These are phyloP conservation scores for Ustilago lituana DNA, from an alignment of 1,284 basidiomycete species.

Conservation along the genomic window DNA sequence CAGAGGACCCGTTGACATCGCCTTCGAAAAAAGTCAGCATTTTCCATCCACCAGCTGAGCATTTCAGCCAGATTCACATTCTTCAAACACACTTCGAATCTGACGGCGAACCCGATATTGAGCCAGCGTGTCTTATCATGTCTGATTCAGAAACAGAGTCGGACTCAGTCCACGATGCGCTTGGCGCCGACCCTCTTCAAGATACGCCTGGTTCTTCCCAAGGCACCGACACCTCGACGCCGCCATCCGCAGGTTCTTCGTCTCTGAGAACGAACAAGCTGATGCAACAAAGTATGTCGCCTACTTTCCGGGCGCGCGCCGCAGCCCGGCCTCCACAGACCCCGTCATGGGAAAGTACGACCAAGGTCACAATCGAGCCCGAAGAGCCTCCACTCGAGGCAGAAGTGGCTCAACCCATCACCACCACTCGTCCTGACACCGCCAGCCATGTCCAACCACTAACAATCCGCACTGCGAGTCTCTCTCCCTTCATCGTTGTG, in stretches of 20 bases:
- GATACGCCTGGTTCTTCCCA: slow-evolving; percentile 16
- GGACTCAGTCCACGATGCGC: slow-evolving; percentile 9
- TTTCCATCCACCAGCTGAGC: too few species aligned
- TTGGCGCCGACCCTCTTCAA: not conserved
- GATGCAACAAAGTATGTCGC: too few species aligned
- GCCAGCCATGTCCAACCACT: not conserved
- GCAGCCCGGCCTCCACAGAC: too few species aligned
- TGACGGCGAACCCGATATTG: not conserved
- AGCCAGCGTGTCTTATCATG: not conserved
- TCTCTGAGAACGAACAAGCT: too few species aligned
- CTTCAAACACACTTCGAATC: too few species aligned
- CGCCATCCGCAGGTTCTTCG: not conserved
- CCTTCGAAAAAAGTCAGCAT: too few species aligned
- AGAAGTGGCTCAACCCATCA: not conserved
- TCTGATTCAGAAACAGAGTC: slow-evolving; percentile 11
- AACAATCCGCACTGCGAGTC: not conserved
- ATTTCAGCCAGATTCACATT: too few species aligned
- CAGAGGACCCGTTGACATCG: too few species aligned
- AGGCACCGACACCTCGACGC: not conserved
- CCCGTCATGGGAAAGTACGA: too few species aligned
- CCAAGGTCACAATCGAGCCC: too few species aligned
- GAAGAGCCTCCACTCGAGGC: too few species aligned
- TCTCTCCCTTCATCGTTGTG: slow-evolving; percentile 15
- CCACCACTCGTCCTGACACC: not conserved
- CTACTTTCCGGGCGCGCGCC: too few species aligned